Evolutionary conservation across 2,329 filamentous ascomycete genomes (phyloP), one percentile per base, ranked within the genome.

Genomic region (Fusarium algeriense): DNA sequence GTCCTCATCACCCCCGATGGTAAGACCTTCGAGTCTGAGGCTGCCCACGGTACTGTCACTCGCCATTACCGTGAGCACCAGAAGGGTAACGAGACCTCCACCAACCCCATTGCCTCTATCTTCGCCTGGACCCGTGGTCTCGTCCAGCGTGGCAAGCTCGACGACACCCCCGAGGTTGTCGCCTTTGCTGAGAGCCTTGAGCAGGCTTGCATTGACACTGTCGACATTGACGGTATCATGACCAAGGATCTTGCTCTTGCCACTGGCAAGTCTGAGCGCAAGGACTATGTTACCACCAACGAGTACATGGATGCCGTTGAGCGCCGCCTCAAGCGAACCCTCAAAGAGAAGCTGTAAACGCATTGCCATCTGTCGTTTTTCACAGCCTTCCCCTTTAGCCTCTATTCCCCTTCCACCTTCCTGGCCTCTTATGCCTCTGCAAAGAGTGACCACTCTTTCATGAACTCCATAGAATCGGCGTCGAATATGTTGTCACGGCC

Each of bases 31-130:
- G 96, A 98, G 85, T 94, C 95, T 65, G 96, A 98, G 87, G 96
- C 96, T 72, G 96, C 96, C 74, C 96, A 98, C 89, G 96, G 96
- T 78, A 98, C 96, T 71, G 96, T 99, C 75, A 99, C 96, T 59
- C 93, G 96, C 79, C 96, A 98, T 88, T 98, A 94, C 90, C 94
- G 96, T 81, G 95, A 98, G 87, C 93, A 98, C 89, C 96, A 98
- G 85, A 98, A 98, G 88, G 96, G 96, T 81, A 91, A 91, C 77
- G 94, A 97, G 85, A 99, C 96, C 61, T 97, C 94, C 46, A 99
- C 96, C 75, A 98, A 99, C 90, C 96, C 96, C 68, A 98, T 98
- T 78, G 96, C 96, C 71, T 97, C 94, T 81, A 98, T 99, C 86
- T 99, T 98, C 83, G 96, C 96, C 78, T 99, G 96, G 96, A 98